phyloP scores from a whole-genome alignment of 164 flowering plant species.

The Vitis riparia region DNA sequence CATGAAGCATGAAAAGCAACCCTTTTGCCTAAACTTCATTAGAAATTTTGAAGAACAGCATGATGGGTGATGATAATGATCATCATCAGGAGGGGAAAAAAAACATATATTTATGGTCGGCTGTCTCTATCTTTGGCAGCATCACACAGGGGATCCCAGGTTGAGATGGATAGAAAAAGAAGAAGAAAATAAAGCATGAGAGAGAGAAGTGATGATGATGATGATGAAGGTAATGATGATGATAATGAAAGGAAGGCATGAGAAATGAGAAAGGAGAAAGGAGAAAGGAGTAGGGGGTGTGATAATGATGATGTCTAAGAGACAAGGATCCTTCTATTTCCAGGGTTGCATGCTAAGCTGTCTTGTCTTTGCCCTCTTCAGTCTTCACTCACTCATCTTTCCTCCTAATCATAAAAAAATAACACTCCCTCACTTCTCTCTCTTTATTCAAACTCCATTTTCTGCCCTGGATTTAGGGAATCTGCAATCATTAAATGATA shows the following conservation, averaged over 20 bases:
- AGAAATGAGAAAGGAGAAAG: background rate
- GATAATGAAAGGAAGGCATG: conserved; percentile 8
- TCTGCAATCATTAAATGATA: conserved; percentile 5
- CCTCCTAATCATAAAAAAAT: conserved; percentile 3
- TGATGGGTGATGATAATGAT: conserved; percentile 4
- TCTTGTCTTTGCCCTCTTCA: background rate
- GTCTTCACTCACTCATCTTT: background rate
- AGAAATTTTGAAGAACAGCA: too few relatives aligned
- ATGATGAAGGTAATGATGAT: conserved; percentile 18
- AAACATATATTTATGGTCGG: background rate
- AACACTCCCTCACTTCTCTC: background rate
- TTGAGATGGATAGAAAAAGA: too few relatives aligned
- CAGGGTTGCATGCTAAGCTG: conserved; percentile 18
- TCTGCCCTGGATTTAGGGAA: conserved; percentile 7
- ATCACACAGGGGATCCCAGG: too few relatives aligned
- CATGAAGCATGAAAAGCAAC: too few relatives aligned
- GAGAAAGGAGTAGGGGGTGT: background rate
- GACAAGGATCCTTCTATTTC: conserved; percentile 27
- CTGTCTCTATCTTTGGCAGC: background rate
- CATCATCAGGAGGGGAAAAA: conserved; percentile 5
- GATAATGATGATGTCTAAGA: conserved; percentile 16
- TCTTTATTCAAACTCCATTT: background rate
- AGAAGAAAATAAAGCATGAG: too few relatives aligned
- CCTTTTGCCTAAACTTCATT: too few relatives aligned
- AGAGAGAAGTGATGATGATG: conserved; percentile 3